These are phyloP conservation scores for Helotiales sp. DNA, from an alignment of 2,329 filamentous ascomycete species.

Conservation along the genomic window DNA sequence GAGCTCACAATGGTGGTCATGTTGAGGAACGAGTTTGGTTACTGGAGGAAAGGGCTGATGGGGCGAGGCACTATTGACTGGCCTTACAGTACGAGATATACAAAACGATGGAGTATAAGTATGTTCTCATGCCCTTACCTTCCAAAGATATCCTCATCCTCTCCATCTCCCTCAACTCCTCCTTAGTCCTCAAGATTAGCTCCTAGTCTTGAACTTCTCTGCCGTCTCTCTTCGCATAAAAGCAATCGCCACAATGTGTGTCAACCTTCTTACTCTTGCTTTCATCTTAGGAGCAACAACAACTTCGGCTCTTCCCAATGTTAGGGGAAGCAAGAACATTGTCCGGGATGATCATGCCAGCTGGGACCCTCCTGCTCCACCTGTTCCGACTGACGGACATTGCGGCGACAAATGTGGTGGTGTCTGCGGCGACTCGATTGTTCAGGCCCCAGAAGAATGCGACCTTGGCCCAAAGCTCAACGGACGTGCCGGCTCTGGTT, in stretches of 20 bases:
- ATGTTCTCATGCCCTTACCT: background rate
- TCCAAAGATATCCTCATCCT: background rate
- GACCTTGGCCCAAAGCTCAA: constrained; percentile 18
- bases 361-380: background rate
- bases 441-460: constrained; percentile 14
- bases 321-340: background rate
- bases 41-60: background rate
- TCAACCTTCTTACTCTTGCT: constrained; percentile 4
- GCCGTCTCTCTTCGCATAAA: background rate
- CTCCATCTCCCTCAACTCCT: background rate
- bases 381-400: background rate
- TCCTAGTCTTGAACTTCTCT: background rate
- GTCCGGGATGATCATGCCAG: background rate
- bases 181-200: background rate
- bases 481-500: constrained; percentile 10
- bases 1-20: background rate
- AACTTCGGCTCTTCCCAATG: constrained; percentile 3
- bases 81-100: background rate
- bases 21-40: background rate
- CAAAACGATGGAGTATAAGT: constrained; percentile 5
- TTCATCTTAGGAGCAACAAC: constrained; percentile 9
- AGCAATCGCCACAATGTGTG: constrained; percentile 3
- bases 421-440: constrained; percentile 12
- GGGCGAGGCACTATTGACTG: background rate
- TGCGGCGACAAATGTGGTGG: constrained; percentile 20